phyloP scores from a whole-genome alignment of 148 eudicot species.

The Rhododendron molle region DNA sequence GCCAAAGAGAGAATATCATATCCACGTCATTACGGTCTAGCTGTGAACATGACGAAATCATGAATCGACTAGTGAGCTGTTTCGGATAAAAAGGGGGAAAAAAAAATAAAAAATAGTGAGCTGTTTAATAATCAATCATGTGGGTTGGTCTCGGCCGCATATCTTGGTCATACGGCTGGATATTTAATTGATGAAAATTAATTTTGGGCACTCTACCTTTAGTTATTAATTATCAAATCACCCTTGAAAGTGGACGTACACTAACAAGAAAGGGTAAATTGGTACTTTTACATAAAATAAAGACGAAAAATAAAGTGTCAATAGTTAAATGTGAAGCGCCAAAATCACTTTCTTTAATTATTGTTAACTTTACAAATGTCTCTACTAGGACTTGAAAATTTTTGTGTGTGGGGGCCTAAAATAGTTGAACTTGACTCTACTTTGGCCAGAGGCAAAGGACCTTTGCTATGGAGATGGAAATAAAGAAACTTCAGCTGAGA shows the following conservation, averaged over 20 bases:
- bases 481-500: not conserved
- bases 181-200: too few relatives aligned
- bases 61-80: not conserved
- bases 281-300: too few relatives aligned
- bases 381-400: not conserved
- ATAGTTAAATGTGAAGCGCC: too few relatives aligned
- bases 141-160: not conserved
- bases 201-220: too few relatives aligned
- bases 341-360: too few relatives aligned
- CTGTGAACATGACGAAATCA: not conserved
- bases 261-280: too few relatives aligned
- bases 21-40: not conserved
- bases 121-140: not conserved
- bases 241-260: too few relatives aligned
- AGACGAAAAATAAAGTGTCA: too few relatives aligned
- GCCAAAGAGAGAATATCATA: not conserved
- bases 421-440: not conserved
- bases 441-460: not conserved
- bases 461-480: not conserved
- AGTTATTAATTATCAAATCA: too few relatives aligned
- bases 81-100: too few relatives aligned
- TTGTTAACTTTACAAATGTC: not conserved
- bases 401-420: not conserved
- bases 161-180: too few relatives aligned
- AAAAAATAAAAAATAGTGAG: too few relatives aligned